Evolutionary conservation across 2,329 filamentous ascomycete genomes (phyloP), one percentile per base, ranked within the genome.

Genomic region (Sphaerulina populicola): DNA sequence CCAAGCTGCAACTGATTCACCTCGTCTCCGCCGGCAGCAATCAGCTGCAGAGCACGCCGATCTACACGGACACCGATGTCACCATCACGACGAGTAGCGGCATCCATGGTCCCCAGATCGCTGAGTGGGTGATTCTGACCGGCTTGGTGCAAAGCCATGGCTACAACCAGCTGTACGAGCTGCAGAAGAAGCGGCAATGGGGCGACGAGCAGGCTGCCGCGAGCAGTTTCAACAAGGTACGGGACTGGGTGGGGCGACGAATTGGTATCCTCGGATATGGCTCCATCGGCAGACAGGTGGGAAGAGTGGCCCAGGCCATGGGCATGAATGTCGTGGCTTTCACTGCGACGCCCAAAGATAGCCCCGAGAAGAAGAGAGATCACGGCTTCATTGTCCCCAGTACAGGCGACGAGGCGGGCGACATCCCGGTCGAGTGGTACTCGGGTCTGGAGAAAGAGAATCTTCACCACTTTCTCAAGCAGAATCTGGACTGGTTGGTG

Each of bases 251-350:
- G 0, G 78, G 78, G 0, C 76, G 77, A 60, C 69, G 75, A 23
- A 69, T 85, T 1, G 81, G 80, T 0, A 76, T 85, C 11, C 61
- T 82, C 9, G 80, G 80, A 0, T 83, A 83, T 58, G 80, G 80
- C 5, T 78, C 75, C 60, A 82, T 83, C 55, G 80, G 80, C 11
- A 68, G 80, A 53, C 79, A 82, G 65, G 77, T 68, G 2, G 67
- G 63, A 10, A 49, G 65, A 11, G 62, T 68, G 12, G 66, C 63
- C 10, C 62, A 63, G 31, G 66, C 64, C 9, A 58, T 69, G 76
- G 86, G 86, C 14, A 83, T 87, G 77, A 74, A 80, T 27, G 78
- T 91, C 0, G 74, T 88, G 63, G 86, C 86, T 0, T 89, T 85
- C 70, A 91, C 86, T 0, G 81, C 85, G 0, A 79, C 79, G 23